These are phyloP conservation scores for Chlamydomonas sp. DNA, from an alignment of 139 green algal species.

Conservation along the genomic window DNA sequence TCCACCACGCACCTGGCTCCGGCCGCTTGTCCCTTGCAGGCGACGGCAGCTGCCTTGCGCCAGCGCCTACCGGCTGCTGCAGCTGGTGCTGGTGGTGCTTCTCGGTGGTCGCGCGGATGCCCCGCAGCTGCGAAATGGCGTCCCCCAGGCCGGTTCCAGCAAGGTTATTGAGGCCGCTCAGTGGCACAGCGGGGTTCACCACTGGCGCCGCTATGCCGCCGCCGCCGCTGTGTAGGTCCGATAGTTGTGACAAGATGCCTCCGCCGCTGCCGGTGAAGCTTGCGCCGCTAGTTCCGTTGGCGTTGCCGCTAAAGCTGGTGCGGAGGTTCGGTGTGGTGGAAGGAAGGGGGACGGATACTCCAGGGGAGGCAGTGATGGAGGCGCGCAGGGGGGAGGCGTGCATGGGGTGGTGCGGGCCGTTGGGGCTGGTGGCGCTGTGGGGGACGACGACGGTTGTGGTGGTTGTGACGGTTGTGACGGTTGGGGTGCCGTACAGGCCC, in stretches of 20 bases:
- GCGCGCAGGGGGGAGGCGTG: too few species aligned
- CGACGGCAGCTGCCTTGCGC: too few species aligned
- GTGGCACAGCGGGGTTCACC: background rate
- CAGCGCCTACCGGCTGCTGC: too few species aligned
- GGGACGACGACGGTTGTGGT: too few species aligned
- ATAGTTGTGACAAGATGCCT: background rate
- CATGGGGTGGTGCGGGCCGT: too few species aligned
- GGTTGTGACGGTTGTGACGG: too few species aligned
- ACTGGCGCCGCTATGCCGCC: background rate
- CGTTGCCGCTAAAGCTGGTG: background rate
- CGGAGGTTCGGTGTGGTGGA: background rate
- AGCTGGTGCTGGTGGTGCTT: too few species aligned
- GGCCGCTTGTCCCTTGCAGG: too few species aligned
- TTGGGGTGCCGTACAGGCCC: too few species aligned
- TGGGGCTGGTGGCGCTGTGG: too few species aligned
- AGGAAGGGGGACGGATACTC: background rate
- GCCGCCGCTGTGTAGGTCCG: background rate
- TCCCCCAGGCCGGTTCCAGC: slow-evolving; percentile 18
- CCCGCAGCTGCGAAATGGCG: slow-evolving; percentile 25
- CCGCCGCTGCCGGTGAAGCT: background rate
- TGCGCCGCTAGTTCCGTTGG: background rate
- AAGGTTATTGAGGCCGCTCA: slow-evolving; percentile 3
- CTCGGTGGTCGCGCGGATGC: background rate
- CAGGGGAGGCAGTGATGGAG: background rate
- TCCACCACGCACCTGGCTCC: too few species aligned